A percentile compares a stretch with the other conserved stretches of the same genome.
Evolutionary conservation across 495 filamentous ascomycete species (phyloP).

Genomic region (Xylaria flabelliformis): DNA sequence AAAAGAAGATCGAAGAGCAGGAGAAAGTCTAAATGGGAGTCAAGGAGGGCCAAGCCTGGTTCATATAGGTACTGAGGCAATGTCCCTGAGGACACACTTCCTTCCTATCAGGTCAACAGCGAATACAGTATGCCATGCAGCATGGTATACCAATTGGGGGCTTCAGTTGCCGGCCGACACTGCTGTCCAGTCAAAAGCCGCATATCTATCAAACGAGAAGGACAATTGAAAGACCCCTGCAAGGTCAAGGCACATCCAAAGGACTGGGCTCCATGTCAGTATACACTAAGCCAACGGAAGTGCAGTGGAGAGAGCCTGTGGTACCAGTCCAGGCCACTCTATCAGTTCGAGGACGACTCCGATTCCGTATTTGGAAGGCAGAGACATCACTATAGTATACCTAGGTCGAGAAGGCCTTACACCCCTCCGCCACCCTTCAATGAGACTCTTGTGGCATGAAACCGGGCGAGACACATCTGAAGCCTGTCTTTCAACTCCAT

Average conservation of each 20-base stretch:
- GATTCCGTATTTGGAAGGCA: constrained; percentile 27
- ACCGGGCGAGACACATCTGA: background rate
- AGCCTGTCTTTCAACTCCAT: background rate
- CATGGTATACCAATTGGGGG: constrained; percentile 6
- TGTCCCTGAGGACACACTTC: background rate
- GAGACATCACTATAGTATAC: background rate
- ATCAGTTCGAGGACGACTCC: constrained; percentile 18
- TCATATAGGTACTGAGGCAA: constrained; percentile 19
- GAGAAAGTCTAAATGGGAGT: background rate
- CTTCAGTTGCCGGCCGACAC: background rate
- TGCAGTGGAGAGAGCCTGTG: background rate
- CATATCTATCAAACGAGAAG: constrained; percentile 1
- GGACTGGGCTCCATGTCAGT: constrained; percentile 21
- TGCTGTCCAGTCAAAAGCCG: constrained; percentile 5
- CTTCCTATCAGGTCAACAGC: background rate
- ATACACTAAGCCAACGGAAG: background rate
- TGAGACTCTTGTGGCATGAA: background rate
- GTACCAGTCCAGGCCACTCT: background rate
- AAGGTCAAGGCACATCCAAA: constrained; percentile 17
- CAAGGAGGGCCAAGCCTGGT: constrained; percentile 7
- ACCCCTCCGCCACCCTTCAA: too few relatives aligned
- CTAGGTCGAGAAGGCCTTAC: too few relatives aligned
- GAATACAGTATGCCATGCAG: background rate
- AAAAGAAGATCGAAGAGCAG: background rate
- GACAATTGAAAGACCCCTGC: constrained; percentile 9